Evolutionary conservation across 495 filamentous ascomycete species (phyloP).

Genomic region (Penicillium manginii): DNA sequence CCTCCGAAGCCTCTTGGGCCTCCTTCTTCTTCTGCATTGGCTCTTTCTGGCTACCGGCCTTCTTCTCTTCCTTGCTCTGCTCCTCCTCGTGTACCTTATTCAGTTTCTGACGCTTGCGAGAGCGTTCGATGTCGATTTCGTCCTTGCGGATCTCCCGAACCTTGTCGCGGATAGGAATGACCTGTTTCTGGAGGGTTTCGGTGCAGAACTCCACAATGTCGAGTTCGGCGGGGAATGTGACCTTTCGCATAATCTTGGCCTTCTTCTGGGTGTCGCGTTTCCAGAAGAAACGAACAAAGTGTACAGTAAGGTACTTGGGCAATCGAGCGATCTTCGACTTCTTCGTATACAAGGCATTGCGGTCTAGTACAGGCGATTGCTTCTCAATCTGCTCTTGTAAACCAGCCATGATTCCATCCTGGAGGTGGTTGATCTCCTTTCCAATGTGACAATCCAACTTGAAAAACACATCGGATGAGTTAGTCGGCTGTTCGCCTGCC

Average conservation of each 20-base stretch:
- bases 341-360: conserved; percentile 85
- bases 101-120: conserved; percentile 83
- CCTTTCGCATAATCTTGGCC: conserved; percentile 99
- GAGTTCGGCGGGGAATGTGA: conserved; percentile 90
- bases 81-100: conserved; percentile 65
- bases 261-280: conserved; percentile 93
- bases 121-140: conserved; percentile 84
- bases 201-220: conserved; percentile 96
- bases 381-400: conserved; percentile 92
- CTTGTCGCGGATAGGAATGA: conserved; percentile 91
- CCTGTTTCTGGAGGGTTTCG: conserved; percentile 77
- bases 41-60: conserved; percentile 37
- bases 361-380: conserved; percentile 72
- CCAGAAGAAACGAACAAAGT: conserved; percentile 99
- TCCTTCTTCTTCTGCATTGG: conserved; percentile 56
- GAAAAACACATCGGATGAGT: conserved; percentile 74
- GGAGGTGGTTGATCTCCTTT: conserved; percentile 80
- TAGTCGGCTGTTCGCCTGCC: conserved; percentile 69
- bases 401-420: conserved; percentile 81
- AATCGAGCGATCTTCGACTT: conserved; percentile 83
- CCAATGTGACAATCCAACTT: conserved; percentile 97
- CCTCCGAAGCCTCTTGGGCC: conserved; percentile 50
- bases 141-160: conserved; percentile 95
- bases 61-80: conserved; percentile 45
- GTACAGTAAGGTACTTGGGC: conserved; percentile 93